Conservation (phyloP, 164 flowering plant species). For the Annona squamosa region DNA sequence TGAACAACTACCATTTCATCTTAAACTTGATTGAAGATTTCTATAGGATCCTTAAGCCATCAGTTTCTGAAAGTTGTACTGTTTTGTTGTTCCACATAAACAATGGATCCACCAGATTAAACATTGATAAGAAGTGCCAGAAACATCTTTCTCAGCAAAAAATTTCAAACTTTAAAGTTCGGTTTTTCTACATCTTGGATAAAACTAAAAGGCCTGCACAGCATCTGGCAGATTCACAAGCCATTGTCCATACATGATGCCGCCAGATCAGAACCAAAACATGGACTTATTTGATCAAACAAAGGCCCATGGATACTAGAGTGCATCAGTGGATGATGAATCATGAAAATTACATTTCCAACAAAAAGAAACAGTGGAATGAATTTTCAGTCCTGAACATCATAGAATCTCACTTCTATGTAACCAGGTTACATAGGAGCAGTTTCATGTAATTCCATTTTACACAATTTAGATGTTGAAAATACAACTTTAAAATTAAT, state of each 20-base stretch:
- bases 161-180: not conserved
- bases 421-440: not conserved
- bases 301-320: not conserved
- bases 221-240: not conserved
- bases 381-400: too few species aligned
- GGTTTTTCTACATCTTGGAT: not conserved
- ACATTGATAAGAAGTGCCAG: not conserved
- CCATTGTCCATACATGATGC: not conserved
- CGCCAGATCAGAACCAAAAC: not conserved
- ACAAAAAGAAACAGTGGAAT: too few species aligned
- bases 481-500: too few species aligned
- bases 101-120: not conserved
- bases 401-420: not conserved
- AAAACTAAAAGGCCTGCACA: not conserved
- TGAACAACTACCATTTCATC: not conserved
- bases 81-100: not conserved
- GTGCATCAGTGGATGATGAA: not conserved
- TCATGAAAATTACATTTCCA: too few species aligned
- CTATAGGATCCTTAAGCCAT: not conserved
- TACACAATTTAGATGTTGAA: too few species aligned
- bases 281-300: not conserved
- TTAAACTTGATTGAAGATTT: not conserved
- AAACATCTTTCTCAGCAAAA: not conserved
- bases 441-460: not conserved
- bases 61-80: not conserved